These are phyloP conservation scores for Stropharia rugosoannulata DNA, from an alignment of 768 basidiomycete genomes.

Conservation along the genomic window DNA sequence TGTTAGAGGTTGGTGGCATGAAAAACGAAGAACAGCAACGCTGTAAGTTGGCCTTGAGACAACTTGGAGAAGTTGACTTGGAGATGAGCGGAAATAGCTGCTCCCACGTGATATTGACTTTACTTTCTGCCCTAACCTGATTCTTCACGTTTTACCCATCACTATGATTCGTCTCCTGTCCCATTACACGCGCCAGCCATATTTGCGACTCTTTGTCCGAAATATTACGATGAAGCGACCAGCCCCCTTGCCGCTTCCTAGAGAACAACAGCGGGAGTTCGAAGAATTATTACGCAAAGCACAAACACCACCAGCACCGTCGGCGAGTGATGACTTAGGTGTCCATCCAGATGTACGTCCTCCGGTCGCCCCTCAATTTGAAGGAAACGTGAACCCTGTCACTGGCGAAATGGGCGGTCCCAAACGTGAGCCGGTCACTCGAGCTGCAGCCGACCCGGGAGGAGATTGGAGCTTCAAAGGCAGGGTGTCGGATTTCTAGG, in stretches of 20 bases:
- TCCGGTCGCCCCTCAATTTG: conserved; percentile 65
- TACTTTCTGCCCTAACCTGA: background rate
- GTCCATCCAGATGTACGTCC: conserved; percentile 70
- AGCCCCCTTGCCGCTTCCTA: conserved; percentile 73
- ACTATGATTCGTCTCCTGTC: background rate
- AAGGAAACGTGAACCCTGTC: conserved; percentile 75
- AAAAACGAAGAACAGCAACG: background rate
- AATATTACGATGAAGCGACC: conserved; percentile 52
- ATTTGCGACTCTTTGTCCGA: conserved; percentile 10
- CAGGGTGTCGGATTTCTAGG: conserved; percentile 80
- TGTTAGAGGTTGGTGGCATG: conserved; percentile 14
- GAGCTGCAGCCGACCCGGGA: conserved; percentile 49
- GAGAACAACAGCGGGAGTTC: conserved; percentile 79
- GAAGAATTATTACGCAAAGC: conserved; percentile 76
- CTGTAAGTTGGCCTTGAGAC: no score
- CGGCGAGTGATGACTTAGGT: conserved; percentile 32
- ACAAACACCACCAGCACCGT: conserved; percentile 39
- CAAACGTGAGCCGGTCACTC: conserved; percentile 77
- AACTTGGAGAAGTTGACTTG: background rate
- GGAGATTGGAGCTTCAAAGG: conserved; percentile 94
- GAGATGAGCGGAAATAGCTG: background rate
- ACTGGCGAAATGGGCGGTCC: conserved; percentile 90
- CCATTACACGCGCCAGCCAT: background rate
- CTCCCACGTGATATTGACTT: no score
- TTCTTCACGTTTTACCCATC: background rate